Conservation (phyloP, 805 yeast species). For the Ogataea nitratoaversa region DNA sequence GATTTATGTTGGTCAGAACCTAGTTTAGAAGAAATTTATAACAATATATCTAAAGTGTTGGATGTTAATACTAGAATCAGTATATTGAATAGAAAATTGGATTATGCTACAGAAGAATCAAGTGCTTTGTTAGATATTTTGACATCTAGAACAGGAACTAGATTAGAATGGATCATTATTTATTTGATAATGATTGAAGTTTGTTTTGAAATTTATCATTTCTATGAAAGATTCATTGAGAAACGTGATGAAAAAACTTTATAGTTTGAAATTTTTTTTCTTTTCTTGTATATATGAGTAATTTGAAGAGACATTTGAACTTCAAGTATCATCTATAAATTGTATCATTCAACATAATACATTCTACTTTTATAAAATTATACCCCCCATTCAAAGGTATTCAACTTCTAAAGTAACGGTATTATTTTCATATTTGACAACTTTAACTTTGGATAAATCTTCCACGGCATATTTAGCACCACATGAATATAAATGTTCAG, state of each 20-base stretch:
- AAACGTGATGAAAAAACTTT: slow-evolving; percentile 7
- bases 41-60: slow-evolving; percentile 61
- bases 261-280: too few species aligned
- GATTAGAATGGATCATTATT: slow-evolving; percentile 87
- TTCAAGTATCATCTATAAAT: not conserved
- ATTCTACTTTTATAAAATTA: too few species aligned
- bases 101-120: slow-evolving; percentile 87
- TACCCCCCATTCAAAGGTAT: too few species aligned
- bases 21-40: slow-evolving; percentile 69
- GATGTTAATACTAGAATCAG: slow-evolving; percentile 76
- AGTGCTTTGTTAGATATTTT: slow-evolving; percentile 70
- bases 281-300: too few species aligned
- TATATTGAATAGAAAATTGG: slow-evolving; percentile 79
- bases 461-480: slow-evolving; percentile 83
- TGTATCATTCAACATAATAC: too few species aligned
- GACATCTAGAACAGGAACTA: slow-evolving; percentile 69
- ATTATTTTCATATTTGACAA: slow-evolving; percentile 48
- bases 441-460: slow-evolving; percentile 60
- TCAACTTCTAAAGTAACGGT: slow-evolving; percentile 37
- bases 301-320: not conserved
- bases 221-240: slow-evolving; percentile 47
- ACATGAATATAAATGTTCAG: slow-evolving; percentile 61
- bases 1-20: slow-evolving; percentile 95
- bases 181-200: slow-evolving; percentile 81
- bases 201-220: slow-evolving; percentile 72